Base-by-base conservation (phyloP, 495 filamentous ascomycete genomes). In the Aspergillus nidulans region DNA sequence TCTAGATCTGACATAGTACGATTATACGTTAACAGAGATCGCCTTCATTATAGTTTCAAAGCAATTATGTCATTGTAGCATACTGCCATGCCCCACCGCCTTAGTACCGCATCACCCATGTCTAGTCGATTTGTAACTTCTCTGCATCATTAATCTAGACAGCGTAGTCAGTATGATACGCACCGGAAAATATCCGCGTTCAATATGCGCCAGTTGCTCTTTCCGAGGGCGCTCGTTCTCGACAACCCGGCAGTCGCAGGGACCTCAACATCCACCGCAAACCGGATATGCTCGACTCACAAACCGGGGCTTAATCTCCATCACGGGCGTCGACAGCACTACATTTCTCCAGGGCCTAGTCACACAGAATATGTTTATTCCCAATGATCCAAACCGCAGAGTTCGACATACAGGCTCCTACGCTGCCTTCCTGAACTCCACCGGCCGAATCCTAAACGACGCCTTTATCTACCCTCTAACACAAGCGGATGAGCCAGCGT, bases 301-400 rank as follows among this genome's bases (percentile, higher is more conserved):
- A 32, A 83, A 85, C 62, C 88, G 94, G 23, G 81, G 82, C 23
- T 78, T 98, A 28, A 84, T 98, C 60, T 85, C 84, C 49, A 71
- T 97, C 48, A 79, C 83, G 42, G 94, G 94, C 41, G 69, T 71
- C 45, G 94, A 97, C 65, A 85, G 89, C 36, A 75, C 87, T 7
- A 84, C 85, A 38, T 97, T 87, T 74, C 83, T 98, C 12, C 92
- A 97, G 71, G 92, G 91, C 52, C 76, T 94, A 44, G 84, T 90
- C 42, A 95, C 92, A 0, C 80, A 82, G 53, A 88, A 91, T 59
- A 81, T 97, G 61, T 75, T 72, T 10, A 68, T 75, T 0, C 59
- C 70, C 12, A 74, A 75, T 49, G 73, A 75, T 56, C 57, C 67
- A 60, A 63, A 63, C 56, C 52, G 62, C 57, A 39, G 55, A 21